Percentiles rank a stretch among this genome's conserved stretches.
These are phyloP conservation scores for Dictyostelium firmibasis DNA, from an alignment of 78 protist species.

Conservation along the genomic window DNA sequence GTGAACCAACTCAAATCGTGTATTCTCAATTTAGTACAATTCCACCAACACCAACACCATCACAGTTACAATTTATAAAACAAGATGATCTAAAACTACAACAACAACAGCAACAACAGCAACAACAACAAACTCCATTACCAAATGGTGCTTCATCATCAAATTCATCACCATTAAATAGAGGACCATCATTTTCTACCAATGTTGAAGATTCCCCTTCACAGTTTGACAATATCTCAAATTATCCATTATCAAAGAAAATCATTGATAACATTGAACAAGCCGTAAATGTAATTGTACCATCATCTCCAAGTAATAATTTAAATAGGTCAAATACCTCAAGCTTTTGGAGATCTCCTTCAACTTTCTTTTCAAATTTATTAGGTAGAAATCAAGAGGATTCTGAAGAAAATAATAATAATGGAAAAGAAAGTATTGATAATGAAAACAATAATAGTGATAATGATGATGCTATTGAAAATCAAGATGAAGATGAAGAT, in stretches of 20 bases:
- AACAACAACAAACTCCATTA: not conserved
- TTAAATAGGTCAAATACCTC: not conserved
- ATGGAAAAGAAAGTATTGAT: not conserved
- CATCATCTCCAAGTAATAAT: not conserved
- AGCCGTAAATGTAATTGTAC: slow-evolving; percentile 9
- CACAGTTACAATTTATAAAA: not conserved
- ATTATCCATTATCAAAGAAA: slow-evolving; percentile 5
- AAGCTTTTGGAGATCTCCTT: slow-evolving; percentile 41
- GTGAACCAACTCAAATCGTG: not conserved
- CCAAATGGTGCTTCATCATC: not conserved
- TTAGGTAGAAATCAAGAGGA: not conserved
- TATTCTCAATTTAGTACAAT: not conserved
- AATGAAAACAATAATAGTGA: not conserved
- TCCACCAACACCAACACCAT: not conserved
- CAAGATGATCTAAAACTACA: not conserved
- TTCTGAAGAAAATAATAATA: not conserved
- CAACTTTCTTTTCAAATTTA: slow-evolving; percentile 5
- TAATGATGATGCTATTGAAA: not conserved
- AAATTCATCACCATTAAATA: not conserved
- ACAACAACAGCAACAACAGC: not conserved
- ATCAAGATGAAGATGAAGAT: not conserved
- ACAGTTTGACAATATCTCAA: not conserved
- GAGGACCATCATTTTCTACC: not conserved
- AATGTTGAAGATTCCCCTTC: not conserved
- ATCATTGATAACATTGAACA: slow-evolving; percentile 5